A percentile compares a stretch with the other conserved stretches of the same genome.
These are phyloP conservation scores for Artemisia tridentata DNA, from an alignment of 129 eudicot genomes.

Conservation along the genomic window DNA sequence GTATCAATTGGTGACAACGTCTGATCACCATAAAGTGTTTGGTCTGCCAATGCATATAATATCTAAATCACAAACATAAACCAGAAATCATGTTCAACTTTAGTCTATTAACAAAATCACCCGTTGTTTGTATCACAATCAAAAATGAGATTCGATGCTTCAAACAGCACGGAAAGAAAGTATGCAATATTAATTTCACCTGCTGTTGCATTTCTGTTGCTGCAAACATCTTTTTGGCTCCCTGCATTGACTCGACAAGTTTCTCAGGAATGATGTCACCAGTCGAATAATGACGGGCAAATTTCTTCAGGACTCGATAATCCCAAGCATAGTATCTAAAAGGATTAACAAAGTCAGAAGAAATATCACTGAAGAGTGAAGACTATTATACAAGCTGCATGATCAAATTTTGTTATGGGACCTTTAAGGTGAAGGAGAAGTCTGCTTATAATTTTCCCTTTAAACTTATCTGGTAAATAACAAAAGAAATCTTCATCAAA, in stretches of 20 bases:
- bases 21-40: conserved; percentile 55
- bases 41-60: conserved; percentile 71
- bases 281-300: conserved; percentile 76
- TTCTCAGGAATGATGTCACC: conserved; percentile 87
- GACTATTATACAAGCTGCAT: neutral
- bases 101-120: conserved; percentile 4
- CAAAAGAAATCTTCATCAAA: too few relatives aligned
- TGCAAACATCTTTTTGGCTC: conserved; percentile 82
- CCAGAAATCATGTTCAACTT: neutral
- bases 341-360: neutral
- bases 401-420: too few relatives aligned
- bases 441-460: too few relatives aligned
- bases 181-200: conserved; percentile 41
- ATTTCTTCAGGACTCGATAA: conserved; percentile 71
- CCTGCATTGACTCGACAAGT: conserved; percentile 65
- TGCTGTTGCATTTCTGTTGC: conserved; percentile 94
- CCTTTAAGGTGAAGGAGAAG: too few relatives aligned
- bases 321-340: conserved; percentile 90
- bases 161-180: neutral
- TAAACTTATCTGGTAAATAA: too few relatives aligned
- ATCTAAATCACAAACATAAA: conserved; percentile 40
- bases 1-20: conserved; percentile 49
- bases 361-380: neutral
- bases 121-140: neutral
- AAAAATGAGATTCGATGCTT: conserved; percentile 2